Percentiles rank a stretch among this genome's conserved stretches.
Evolutionary conservation across 768 basidiomycete species (phyloP).

Genomic region (Podaxis sp.): DNA sequence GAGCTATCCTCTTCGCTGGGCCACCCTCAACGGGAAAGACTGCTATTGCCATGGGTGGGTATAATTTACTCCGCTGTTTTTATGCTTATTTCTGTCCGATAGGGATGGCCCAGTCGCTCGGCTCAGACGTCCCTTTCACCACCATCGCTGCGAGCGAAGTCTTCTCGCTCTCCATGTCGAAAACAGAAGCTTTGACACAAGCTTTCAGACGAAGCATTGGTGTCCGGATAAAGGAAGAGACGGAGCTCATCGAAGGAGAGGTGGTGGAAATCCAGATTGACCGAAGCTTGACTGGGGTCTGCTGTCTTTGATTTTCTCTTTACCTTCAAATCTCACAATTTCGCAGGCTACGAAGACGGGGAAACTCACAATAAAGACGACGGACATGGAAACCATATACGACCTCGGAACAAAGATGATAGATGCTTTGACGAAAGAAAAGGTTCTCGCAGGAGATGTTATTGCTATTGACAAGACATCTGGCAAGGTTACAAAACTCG

Average conservation of each 20-base stretch:
- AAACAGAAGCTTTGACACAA: conserved; percentile 97
- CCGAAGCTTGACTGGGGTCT: conserved; percentile 90
- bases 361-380: conserved; percentile 95
- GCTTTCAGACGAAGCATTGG: conserved; percentile 96
- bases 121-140: conserved; percentile 93
- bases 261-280: conserved; percentile 99
- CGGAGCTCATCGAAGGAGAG: conserved; percentile 96
- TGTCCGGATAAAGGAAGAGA: conserved; percentile 96
- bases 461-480: conserved; percentile 97
- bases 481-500: conserved; percentile 94
- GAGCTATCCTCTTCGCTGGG: conserved; percentile 95
- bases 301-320: conserved; percentile 16
- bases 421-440: conserved; percentile 94
- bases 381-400: conserved; percentile 99
- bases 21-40: conserved; percentile 98
- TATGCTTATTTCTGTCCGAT: conserved; percentile 11
- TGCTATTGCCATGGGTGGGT: conserved; percentile 90
- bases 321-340: conserved; percentile 1
- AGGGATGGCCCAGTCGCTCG: conserved; percentile 97
- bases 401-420: conserved; percentile 99
- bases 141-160: conserved; percentile 98
- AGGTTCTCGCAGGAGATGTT: conserved; percentile 91
- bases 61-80: background rate
- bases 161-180: conserved; percentile 97
- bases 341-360: conserved; percentile 93